Conservation (phyloP, 1,284 basidiomycete genomes). For the Trichosporon faecale region DNA sequence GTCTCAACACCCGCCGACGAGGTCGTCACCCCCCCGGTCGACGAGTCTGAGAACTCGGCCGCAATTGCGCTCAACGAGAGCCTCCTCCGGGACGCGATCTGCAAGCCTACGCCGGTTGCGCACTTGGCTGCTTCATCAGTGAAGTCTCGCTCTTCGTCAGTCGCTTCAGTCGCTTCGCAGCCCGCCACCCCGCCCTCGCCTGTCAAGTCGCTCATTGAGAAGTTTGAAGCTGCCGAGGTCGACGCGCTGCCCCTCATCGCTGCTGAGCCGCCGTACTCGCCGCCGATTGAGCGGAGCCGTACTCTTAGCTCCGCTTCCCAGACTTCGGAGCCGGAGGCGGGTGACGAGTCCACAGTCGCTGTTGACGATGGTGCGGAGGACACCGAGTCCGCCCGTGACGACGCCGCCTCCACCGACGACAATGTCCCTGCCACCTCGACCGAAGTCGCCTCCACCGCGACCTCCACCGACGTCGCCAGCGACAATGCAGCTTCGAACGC, state of each 20-base stretch:
- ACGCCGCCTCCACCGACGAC: neutral
- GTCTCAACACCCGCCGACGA: neutral
- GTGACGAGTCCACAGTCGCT: neutral
- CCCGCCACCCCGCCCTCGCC: neutral
- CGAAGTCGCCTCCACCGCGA: neutral
- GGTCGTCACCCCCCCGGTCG: neutral
- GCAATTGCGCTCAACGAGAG: neutral
- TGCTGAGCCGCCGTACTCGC: conserved; percentile 7
- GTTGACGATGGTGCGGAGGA: neutral
- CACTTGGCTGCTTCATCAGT: neutral
- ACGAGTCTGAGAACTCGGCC: neutral
- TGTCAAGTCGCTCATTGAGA: conserved; percentile 5
- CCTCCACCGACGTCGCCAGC: neutral
- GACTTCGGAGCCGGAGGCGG: neutral
- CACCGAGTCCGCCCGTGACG: neutral
- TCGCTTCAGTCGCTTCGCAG: neutral
- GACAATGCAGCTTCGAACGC: neutral
- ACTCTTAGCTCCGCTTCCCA: neutral
- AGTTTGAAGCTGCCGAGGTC: conserved; percentile 4
- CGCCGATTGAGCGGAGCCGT: neutral
- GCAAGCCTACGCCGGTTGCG: neutral
- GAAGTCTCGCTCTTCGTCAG: neutral
- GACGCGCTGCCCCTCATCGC: neutral
- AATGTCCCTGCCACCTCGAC: neutral
- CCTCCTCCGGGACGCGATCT: neutral